Conservation (phyloP, 768 basidiomycete genomes). For the Lanmaoa pseudosensibilis region DNA sequence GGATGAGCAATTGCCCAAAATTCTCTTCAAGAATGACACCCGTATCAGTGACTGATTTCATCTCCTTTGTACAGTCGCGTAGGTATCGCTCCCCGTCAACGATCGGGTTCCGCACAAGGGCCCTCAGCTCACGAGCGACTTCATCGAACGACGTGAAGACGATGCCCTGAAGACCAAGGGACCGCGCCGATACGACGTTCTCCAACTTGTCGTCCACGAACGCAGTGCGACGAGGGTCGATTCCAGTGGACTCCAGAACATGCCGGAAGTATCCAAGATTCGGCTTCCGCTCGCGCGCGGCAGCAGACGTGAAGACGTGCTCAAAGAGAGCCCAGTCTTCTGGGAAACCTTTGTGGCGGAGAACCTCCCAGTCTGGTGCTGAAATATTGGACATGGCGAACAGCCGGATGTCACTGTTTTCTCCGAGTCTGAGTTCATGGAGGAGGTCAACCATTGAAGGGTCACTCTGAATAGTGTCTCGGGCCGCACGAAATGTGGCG, state of each 20-base stretch:
- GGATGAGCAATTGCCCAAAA: constrained; percentile 22
- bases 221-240: constrained; percentile 19
- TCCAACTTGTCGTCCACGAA: constrained; percentile 28
- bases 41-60: constrained; percentile 19
- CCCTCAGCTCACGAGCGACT: constrained; percentile 13
- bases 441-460: constrained; percentile 16
- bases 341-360: constrained; percentile 8
- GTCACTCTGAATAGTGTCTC: constrained; percentile 10
- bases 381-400: constrained; percentile 28
- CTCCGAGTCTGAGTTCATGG: constrained; percentile 16
- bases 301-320: constrained; percentile 20
- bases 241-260: constrained; percentile 15
- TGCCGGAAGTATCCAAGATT: constrained; percentile 21
- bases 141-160: constrained; percentile 19
- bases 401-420: constrained; percentile 1
- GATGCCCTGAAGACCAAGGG: constrained; percentile 22
- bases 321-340: constrained; percentile 25
- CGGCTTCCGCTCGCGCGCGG: constrained; percentile 18
- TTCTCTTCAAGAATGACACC: constrained; percentile 20
- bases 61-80: constrained; percentile 8
- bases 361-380: constrained; percentile 21
- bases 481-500: constrained; percentile 7
- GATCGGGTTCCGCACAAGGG: constrained; percentile 17
- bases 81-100: constrained; percentile 17
- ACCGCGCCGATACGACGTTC: constrained; percentile 20